Evolutionary conservation across 306 rosid genomes (phyloP), one percentile per base, ranked within the genome.

Genomic region (Pyrus betulifolia): DNA sequence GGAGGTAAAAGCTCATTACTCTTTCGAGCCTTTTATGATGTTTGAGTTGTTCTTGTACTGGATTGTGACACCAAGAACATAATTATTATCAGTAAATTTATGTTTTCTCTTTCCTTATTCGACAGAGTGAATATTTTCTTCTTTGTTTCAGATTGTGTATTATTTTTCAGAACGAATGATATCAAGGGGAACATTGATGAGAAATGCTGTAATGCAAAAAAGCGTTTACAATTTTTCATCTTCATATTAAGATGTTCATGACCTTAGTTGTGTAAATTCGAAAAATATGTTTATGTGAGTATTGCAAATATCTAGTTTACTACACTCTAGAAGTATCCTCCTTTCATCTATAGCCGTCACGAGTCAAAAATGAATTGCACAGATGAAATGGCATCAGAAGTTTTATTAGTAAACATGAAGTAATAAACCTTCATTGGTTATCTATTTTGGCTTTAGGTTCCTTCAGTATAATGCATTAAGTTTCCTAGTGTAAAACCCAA

Each of bases 201-300:
- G 96, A 82, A 95, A 95, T 89, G 77, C 71, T 71, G 91, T 92
- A 15, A 90, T 62, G 96, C 97, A 95, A 85, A 95, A 81, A 80
- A 75, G 21, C 11, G 27, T 35, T 12, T 12, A 21, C 10, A 18
- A 18, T 67, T 68, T 17, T 54, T 81, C 18, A 52, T 51, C 22
- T 71, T 55, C 71, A 10, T 69, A 65, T 67, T 25, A 52, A 21
- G 64, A 51, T 71, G 71, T 38, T 59, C 19, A 30, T 71, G 62
- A 58, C 35, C 75, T 78, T 76, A 35, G 61, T 66, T 40, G 42
- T 59, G 82, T 79, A 72, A 40, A 59, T 71, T 65, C 49, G 72
- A 74, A 75, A 67, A 51, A 23, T 66, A 61, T 77, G 55, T 44
- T 31, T 62, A 8, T 52, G 23, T 64, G 70, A 68, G 54, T 61